Base-by-base conservation (phyloP, 352 stramenopile species). In the Lagenidium giganteum region DNA sequence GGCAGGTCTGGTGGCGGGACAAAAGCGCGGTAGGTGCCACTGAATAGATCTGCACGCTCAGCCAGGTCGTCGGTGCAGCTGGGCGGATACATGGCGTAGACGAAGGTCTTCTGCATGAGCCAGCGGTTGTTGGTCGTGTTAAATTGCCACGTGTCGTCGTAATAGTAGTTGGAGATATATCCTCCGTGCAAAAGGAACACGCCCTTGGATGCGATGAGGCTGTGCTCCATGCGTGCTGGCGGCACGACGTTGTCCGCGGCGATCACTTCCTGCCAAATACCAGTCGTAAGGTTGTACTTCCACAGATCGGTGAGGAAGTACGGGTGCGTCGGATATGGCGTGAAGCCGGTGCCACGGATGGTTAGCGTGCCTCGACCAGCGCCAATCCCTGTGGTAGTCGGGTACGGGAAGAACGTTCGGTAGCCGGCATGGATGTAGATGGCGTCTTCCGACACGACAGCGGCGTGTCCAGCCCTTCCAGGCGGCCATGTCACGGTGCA, bases 111-210 rank as follows among this genome's bases (percentile, higher is more conserved):
- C 32, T 97, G 93, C 34, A 96, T 67, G 2, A 94, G 61, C 95
- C 95, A 98, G 8, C 75, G 70, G 37, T 85, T 87, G 52, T 59
- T 75, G 63, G 81, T 93, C 28, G 93, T 93, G 63, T 98, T 97
- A 69, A 95, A 98, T 54, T 97, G 85, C 95, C 95, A 98, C 14
- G 88, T 96, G 55, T 98, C 95, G 32, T 96, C 79, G 55, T 94
- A 98, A 60, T 96, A 91, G 51, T 93, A 83, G 47, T 98, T 98
- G 54, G 89, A 80, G 29, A 87, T 60, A 60, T 96, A 98, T 1
- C 95, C 95, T 12, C 94, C 93, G 42, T 98, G 89, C 2, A 98
- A 51, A 8, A 98, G 44, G n/a, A 98, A 84, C 0, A 96, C 60
- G 34, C 94, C 63, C 3, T 63, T 63, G 2, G 67, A 68, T 7